Evolutionary conservation across 345 rosid species (phyloP).

Genomic region (Salix exigua): DNA sequence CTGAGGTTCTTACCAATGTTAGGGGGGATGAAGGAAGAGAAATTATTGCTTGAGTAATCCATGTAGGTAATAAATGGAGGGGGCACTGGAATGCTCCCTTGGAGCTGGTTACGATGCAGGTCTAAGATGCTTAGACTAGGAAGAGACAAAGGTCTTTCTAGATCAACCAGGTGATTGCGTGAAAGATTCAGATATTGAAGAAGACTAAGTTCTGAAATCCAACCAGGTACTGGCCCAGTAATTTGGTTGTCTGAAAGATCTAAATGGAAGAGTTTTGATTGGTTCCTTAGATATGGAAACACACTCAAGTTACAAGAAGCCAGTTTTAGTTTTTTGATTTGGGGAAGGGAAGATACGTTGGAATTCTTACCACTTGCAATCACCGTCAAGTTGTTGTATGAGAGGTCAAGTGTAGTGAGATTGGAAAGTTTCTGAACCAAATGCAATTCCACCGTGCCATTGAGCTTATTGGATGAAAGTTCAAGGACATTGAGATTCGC

Average conservation of each 20-base stretch:
- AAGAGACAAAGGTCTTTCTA: conserved; percentile 13
- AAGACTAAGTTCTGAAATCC: conserved; percentile 33
- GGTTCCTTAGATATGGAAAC: conserved; percentile 36
- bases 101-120: conserved; percentile 26
- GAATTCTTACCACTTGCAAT: background rate
- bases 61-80: conserved; percentile 1
- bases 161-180: background rate
- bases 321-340: conserved; percentile 26
- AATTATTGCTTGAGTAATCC: conserved; percentile 35
- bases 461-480: conserved; percentile 47
- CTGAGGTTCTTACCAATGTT: conserved; percentile 12
- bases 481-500: conserved; percentile 18
- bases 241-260: conserved; percentile 52
- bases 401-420: conserved; percentile 30
- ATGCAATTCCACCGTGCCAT: conserved; percentile 26
- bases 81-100: conserved; percentile 19
- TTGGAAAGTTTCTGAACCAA: conserved; percentile 19
- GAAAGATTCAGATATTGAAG: conserved; percentile 16
- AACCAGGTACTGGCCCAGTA: conserved; percentile 33
- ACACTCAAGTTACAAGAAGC: conserved; percentile 39
- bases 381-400: conserved; percentile 33
- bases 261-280: background rate
- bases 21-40: conserved; percentile 18
- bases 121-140: conserved; percentile 13
- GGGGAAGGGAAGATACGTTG: background rate